Evolutionary conservation across 306 rosid species (phyloP), one percentile per base, ranked within the genome.

Genomic region (Quercus bicolor): DNA sequence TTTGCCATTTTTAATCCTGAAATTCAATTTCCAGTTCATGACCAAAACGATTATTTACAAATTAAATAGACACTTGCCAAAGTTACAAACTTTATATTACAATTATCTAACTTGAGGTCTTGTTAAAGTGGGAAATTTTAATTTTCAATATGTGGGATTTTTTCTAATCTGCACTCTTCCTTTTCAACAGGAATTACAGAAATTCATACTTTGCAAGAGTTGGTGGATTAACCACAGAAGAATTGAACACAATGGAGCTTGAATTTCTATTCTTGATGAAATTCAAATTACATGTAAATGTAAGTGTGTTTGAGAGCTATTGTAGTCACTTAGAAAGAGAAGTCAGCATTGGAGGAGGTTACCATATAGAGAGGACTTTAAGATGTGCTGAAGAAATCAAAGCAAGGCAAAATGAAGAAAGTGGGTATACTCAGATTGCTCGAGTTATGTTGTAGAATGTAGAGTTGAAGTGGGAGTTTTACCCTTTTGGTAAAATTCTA

Each of bases 231-330:
- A 85, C 88, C 33, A 87, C 89, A 31, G 80, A 84, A 14, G 97
- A 94, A 74, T 82, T 94, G 86, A 94, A 94, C 88, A 83, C 81
- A 20, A 59, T 94, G 86, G 98, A 94, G 87, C 70, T 92, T 20
- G 97, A 94, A 8, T 94, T 94, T 84, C 82, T 92, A n/a, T 94
- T 94, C 91, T 61, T 89, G 89, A 89, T 94, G 97, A 89, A 91
- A 20, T 94, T 94, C 86, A 94, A 92, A 78, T 87, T 92, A 45
- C 98, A 92, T 77, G 98, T 94, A 77, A 94, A 94, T 87, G 86
- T 94, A 83, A 94, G 98, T 88, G 97, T 92, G 77, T 94, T 94
- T 84, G 97, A 94, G 92, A 94, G 98, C 80, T 94, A 94, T 75
- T 94, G 98, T 55, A 82, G 90, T 72, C 98, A 94, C 84, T 85